Evolutionary conservation across 2,329 filamentous ascomycete genomes (phyloP).

Genomic region (Aspergillus sp.): DNA sequence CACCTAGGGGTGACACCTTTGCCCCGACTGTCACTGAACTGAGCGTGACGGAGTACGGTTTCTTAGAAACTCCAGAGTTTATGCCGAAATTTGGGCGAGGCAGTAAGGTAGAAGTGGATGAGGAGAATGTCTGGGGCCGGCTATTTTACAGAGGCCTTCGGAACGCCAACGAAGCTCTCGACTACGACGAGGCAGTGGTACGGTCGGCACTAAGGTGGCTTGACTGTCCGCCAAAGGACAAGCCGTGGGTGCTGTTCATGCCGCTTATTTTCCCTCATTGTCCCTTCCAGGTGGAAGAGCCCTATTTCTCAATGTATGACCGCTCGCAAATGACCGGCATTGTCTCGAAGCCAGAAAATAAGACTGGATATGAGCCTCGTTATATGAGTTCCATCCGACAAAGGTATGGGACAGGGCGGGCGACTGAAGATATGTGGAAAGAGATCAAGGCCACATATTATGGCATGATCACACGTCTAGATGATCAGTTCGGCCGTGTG

Average conservation of each 20-base stretch:
- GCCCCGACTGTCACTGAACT: constrained; percentile 6
- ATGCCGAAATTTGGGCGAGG: not conserved
- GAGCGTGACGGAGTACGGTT: constrained; percentile 3
- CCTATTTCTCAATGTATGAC: constrained; percentile 50
- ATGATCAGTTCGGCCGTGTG: constrained; percentile 49
- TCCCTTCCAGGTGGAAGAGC: constrained; percentile 51
- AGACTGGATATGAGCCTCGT: not conserved
- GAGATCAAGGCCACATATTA: constrained; percentile 50
- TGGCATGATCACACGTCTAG: constrained; percentile 49
- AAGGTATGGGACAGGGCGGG: constrained; percentile 40
- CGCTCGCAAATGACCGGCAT: constrained; percentile 17
- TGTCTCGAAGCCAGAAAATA: not conserved
- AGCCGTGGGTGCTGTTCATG: constrained; percentile 6
- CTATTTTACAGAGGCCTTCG: constrained; percentile 43
- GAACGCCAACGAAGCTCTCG: constrained; percentile 37
- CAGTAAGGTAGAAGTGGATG: not conserved
- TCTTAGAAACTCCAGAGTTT: constrained; percentile 5
- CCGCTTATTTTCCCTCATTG: constrained; percentile 45
- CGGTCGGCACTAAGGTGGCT: constrained; percentile 46
- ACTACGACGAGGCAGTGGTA: constrained; percentile 49
- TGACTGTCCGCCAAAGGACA: constrained; percentile 37
- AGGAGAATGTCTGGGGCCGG: not conserved
- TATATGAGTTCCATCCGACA: constrained; percentile 1
- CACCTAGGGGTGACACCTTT: constrained; percentile 1
- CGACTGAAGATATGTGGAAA: constrained; percentile 44